Evolutionary conservation across 768 basidiomycete genomes (phyloP).

Genomic region (Cubamyces lactineus): DNA sequence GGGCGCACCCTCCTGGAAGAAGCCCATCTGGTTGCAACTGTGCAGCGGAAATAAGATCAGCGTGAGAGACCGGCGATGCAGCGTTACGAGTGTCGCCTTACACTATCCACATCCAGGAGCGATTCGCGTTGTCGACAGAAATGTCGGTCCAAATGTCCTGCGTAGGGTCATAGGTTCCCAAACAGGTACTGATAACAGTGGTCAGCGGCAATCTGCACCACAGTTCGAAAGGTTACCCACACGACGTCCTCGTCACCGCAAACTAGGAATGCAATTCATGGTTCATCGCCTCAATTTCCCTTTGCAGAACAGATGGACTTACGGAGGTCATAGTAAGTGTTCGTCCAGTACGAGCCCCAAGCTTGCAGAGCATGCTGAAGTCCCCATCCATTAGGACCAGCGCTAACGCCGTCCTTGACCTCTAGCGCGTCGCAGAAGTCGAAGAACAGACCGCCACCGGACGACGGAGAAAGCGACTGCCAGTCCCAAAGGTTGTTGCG

Average conservation of each 20-base stretch:
- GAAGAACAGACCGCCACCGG: constrained; percentile 53
- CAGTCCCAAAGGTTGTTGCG: constrained; percentile 65
- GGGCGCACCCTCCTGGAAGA: constrained; percentile 44
- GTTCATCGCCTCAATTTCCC: constrained; percentile 3
- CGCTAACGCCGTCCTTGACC: constrained; percentile 56
- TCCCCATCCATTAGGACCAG: constrained; percentile 61
- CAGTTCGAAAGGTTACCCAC: constrained; percentile 40
- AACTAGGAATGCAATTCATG: constrained; percentile 40
- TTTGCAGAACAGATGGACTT: constrained; percentile 29
- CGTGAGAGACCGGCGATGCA: not conserved
- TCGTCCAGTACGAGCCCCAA: constrained; percentile 63
- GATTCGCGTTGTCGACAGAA: constrained; percentile 52
- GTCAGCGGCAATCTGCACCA: not conserved
- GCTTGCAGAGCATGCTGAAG: constrained; percentile 59
- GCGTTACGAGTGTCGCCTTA: constrained; percentile 19
- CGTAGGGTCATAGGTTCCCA: constrained; percentile 46
- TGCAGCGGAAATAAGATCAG: not conserved
- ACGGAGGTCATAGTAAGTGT: constrained; percentile 48
- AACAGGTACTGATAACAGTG: constrained; percentile 35
- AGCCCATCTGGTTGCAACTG: constrained; percentile 76
- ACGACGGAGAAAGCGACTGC: constrained; percentile 60
- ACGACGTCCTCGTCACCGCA: constrained; percentile 51
- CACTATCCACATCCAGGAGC: constrained; percentile 80
- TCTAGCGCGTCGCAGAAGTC: constrained; percentile 71
- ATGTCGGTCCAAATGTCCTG: constrained; percentile 55